phyloP scores from a whole-genome alignment of 2,329 filamentous ascomycete species.

The Colletotrichum siamense region DNA sequence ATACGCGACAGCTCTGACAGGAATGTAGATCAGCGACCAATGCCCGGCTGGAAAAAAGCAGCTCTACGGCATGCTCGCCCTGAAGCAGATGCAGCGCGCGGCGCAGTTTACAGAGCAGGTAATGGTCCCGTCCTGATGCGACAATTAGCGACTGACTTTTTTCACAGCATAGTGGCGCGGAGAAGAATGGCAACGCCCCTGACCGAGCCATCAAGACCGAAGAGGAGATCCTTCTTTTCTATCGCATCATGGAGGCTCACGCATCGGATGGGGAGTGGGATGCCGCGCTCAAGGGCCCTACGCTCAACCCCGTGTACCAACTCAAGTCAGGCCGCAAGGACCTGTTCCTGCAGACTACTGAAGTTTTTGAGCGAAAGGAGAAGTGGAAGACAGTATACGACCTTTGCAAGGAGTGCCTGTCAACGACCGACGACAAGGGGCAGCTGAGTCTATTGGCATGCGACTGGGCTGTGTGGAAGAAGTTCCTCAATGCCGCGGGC shows the following conservation, averaged over 20 bases:
- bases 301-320: constrained; percentile 48
- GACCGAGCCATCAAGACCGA: constrained; percentile 47
- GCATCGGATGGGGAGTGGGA: constrained; percentile 46
- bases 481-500: constrained; percentile 43
- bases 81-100: constrained; percentile 57
- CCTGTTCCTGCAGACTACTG: constrained; percentile 46
- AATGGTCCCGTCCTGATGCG: constrained; percentile 1
- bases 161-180: background rate
- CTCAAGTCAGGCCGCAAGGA: constrained; percentile 54
- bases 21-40: constrained; percentile 48
- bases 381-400: constrained; percentile 49
- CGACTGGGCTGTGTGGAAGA: constrained; percentile 47
- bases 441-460: constrained; percentile 48
- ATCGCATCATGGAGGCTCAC: constrained; percentile 50
- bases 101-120: constrained; percentile 51
- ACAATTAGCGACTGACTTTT: background rate
- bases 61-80: constrained; percentile 55
- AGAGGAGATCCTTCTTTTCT: constrained; percentile 56
- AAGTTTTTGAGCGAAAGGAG: constrained; percentile 39
- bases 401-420: constrained; percentile 50
- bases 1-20: background rate
- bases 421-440: constrained; percentile 38
- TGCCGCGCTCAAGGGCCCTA: constrained; percentile 41
- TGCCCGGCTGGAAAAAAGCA: constrained; percentile 53
- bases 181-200: constrained; percentile 6